Evolutionary conservation across 2,329 filamentous ascomycete species (phyloP).

Genomic region (Xylariaceae sp.): DNA sequence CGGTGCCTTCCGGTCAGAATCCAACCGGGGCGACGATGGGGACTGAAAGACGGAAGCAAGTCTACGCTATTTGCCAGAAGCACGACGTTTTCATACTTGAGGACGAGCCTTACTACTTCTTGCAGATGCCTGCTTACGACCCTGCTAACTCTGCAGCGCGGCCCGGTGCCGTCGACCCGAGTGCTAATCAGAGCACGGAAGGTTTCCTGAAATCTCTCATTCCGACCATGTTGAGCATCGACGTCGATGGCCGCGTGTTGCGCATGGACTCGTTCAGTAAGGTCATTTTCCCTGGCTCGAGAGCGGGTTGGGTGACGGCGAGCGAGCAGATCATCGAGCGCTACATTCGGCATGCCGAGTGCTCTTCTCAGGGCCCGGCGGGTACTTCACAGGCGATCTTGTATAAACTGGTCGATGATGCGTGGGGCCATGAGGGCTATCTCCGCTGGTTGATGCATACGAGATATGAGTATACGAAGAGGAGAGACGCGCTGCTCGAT

Average conservation of each 20-base stretch:
- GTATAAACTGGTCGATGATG: constrained; percentile 86
- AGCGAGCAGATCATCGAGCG: constrained; percentile 80
- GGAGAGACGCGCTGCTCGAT: constrained; percentile 70
- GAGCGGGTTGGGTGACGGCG: constrained; percentile 85
- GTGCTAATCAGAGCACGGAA: constrained; percentile 42
- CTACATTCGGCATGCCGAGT: constrained; percentile 78
- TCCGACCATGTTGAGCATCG: constrained; percentile 74
- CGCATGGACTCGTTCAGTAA: constrained; percentile 93
- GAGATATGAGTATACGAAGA: constrained; percentile 73
- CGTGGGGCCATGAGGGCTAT: constrained; percentile 90
- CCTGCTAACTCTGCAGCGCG: constrained; percentile 7
- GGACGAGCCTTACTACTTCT: constrained; percentile 92
- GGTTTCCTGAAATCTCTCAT: constrained; percentile 71
- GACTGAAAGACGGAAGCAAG: constrained; percentile 59
- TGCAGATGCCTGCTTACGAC: constrained; percentile 77
- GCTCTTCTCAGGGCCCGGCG: constrained; percentile 77
- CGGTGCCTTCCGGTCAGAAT: constrained; percentile 76
- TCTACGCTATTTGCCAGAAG: constrained; percentile 76
- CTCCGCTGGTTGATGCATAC: constrained; percentile 84
- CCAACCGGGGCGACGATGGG: constrained; percentile 83
- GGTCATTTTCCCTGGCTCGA: constrained; percentile 76
- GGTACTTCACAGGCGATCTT: constrained; percentile 81
- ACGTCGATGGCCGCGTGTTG: constrained; percentile 82
- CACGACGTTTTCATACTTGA: constrained; percentile 86
- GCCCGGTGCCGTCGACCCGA: constrained; percentile 6